Conservation (phyloP, 179 eudicot species). For the Vitellaria paradoxa region DNA sequence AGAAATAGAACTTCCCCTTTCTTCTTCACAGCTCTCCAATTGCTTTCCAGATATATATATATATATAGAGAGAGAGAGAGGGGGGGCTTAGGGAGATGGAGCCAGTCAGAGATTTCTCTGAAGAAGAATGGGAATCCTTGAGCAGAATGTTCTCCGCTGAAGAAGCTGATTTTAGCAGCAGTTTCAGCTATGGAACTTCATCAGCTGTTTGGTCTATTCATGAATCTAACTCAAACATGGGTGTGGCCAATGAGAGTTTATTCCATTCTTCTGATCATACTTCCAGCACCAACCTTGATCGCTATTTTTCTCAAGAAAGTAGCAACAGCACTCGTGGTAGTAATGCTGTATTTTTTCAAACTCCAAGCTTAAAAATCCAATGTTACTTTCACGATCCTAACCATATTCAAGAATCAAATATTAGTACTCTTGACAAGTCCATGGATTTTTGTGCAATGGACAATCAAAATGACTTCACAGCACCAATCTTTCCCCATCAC, state of each 20-base stretch:
- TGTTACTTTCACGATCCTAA: conserved; percentile 16
- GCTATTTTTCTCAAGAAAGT: conserved; percentile 34
- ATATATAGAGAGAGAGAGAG: not conserved
- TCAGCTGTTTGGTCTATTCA: conserved; percentile 19
- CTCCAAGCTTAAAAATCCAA: conserved; percentile 17
- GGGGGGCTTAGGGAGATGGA: too few relatives aligned
- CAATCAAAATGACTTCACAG: conserved; percentile 10
- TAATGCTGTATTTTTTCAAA: conserved; percentile 17
- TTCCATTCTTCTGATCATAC: conserved; percentile 8
- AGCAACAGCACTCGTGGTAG: conserved; percentile 17
- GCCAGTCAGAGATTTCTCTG: conserved; percentile 34
- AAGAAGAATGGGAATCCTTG: conserved; percentile 63
- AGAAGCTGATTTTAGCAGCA: conserved; percentile 26
- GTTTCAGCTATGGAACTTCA: conserved; percentile 18
- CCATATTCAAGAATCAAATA: conserved; percentile 11
- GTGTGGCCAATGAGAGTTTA: conserved; percentile 9
- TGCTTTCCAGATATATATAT: not conserved
- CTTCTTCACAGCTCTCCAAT: not conserved
- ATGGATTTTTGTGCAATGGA: conserved; percentile 16
- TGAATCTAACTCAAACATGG: conserved; percentile 15
- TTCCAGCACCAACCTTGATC: conserved; percentile 13
- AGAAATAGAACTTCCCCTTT: not conserved
- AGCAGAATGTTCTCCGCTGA: conserved; percentile 40
- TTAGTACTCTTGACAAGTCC: conserved; percentile 18
- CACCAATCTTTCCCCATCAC: conserved; percentile 23